Evolutionary conservation across 2,329 filamentous ascomycete genomes (phyloP).

Genomic region (Calonectria multiphialidica): DNA sequence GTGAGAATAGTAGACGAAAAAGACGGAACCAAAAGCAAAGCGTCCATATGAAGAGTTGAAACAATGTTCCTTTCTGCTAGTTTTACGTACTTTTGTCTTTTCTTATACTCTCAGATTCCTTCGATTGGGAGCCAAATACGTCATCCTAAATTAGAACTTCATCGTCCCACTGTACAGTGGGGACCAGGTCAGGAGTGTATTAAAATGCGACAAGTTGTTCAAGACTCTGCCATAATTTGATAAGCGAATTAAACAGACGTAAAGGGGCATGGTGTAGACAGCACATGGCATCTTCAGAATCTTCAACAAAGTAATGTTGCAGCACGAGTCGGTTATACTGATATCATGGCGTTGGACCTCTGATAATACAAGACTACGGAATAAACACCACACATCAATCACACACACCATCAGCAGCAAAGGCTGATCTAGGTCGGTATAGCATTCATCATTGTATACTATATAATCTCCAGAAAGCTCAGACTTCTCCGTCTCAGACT

Average conservation of each 20-base stretch:
- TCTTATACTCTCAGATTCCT: background rate
- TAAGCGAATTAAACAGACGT: background rate
- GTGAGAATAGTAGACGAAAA: no score
- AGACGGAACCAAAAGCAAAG: background rate
- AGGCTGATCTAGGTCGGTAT: conserved; percentile 35
- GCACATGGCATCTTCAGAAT: no score
- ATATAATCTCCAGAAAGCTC: conserved; percentile 38
- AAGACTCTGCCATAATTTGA: background rate
- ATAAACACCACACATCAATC: background rate
- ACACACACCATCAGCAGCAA: background rate
- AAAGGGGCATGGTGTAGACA: no score
- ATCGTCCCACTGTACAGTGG: background rate
- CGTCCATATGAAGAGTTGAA: background rate
- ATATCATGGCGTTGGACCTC: no score
- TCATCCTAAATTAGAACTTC: background rate
- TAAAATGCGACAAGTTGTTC: background rate
- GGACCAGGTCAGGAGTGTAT: background rate
- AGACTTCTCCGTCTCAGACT: conserved; percentile 37
- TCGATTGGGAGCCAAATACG: background rate
- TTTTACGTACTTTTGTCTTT: background rate
- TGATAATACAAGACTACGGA: no score
- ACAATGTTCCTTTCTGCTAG: no score
- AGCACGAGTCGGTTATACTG: no score
- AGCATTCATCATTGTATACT: conserved; percentile 43
- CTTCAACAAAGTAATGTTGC: no score